Percentiles rank a stretch among this genome's conserved stretches.
Conservation (phyloP, 257 asterid genomes). For the Oldenlandia corymbosa region DNA sequence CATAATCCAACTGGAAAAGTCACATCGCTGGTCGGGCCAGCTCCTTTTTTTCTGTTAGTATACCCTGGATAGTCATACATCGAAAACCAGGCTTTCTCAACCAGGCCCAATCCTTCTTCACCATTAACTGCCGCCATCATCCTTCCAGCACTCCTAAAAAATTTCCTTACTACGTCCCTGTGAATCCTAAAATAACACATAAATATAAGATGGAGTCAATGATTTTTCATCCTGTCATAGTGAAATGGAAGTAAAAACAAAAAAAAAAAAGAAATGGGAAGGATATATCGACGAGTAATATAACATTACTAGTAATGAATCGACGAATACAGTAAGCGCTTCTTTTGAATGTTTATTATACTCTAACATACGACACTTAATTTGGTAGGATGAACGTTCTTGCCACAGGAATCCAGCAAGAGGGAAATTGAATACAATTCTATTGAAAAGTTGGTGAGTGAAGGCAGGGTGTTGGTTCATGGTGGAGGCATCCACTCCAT, state of each 20-base stretch:
- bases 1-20: conserved; percentile 28
- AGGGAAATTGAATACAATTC: conserved; percentile 39
- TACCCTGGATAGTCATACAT: conserved; percentile 28
- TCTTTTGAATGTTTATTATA: too few species aligned
- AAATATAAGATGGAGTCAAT: too few species aligned
- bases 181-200: conserved; percentile 21
- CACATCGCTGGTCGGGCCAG: background rate
- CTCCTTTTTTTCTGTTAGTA: conserved; percentile 28
- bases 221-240: too few species aligned
- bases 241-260: too few species aligned
- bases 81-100: background rate
- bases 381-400: background rate
- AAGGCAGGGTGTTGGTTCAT: conserved; percentile 18
- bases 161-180: conserved; percentile 24
- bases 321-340: too few species aligned
- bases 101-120: conserved; percentile 20
- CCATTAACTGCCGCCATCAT: conserved; percentile 22
- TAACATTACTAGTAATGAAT: too few species aligned
- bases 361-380: background rate
- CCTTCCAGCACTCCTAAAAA: conserved; percentile 15
- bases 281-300: too few species aligned
- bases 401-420: conserved; percentile 22
- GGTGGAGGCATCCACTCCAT: conserved; percentile 18
- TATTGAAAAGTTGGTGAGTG: conserved; percentile 4
- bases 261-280: too few species aligned